These are phyloP conservation scores for Trichoderma pleuroti DNA, from an alignment of 2,329 filamentous ascomycete genomes.

Conservation along the genomic window DNA sequence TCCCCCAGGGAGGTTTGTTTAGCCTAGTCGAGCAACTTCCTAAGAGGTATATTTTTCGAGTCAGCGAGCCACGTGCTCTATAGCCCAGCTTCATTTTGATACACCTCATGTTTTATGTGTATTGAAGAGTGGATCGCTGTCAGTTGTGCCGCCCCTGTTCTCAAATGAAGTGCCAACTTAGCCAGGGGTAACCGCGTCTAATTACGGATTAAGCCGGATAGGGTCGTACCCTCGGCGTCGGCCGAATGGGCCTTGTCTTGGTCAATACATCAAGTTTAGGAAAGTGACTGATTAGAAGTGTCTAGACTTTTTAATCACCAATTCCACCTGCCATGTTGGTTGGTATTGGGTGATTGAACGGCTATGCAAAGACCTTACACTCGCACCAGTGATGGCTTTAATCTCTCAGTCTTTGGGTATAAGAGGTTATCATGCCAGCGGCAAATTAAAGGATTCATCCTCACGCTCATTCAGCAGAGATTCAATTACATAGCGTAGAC, in stretches of 20 bases:
- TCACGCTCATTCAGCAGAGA: not conserved
- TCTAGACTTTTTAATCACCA: not conserved
- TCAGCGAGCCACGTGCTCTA: not conserved
- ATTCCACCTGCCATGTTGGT: not conserved
- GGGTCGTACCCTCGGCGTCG: not conserved
- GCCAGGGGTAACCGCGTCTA: not conserved
- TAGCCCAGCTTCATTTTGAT: not conserved
- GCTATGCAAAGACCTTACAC: not conserved
- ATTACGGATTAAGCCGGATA: not conserved
- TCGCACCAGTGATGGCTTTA: not conserved
- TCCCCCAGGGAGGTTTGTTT: not conserved
- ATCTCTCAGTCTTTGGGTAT: not conserved
- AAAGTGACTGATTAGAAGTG: not conserved
- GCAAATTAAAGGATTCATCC: not conserved
- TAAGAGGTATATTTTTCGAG: not conserved
- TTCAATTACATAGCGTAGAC: not conserved
- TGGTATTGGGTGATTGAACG: not conserved
- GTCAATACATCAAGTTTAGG: not conserved
- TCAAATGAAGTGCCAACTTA: not conserved
- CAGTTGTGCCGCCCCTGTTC: not conserved
- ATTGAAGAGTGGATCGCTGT: not conserved
- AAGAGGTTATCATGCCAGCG: not conserved
- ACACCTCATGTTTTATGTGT: not conserved
- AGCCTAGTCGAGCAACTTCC: not conserved
- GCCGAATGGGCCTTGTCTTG: not conserved